Base-by-base conservation (phyloP, 148 eudicot genomes). In the Spergularia bocconei region DNA sequence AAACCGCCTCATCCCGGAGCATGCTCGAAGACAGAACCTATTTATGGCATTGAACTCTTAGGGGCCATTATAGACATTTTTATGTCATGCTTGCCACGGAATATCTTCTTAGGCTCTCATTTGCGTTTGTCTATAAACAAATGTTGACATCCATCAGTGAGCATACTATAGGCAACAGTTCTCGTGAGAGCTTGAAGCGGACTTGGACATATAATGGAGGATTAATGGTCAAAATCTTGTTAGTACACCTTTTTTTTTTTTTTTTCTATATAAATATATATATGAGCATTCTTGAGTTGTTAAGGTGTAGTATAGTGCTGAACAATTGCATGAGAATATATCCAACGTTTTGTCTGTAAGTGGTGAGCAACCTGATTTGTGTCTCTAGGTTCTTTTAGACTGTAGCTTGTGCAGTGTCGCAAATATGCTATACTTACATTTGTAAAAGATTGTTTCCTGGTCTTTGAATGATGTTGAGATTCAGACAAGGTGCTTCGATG, bases 11-110 rank as follows among this genome's bases (percentile, higher is more conserved):
- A 83, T 95, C 73, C 97, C 99, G 10, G 97, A 95, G 75, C 97
- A 95, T 91, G 97, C 99, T 73, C 91, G 97, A 50, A 88, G 87
- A 81, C 97, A 92, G 82, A 95, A 92, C 79, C 84, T 86, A 77
- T 95, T 95, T 83, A 95, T 92, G 99, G 99, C 99, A 65, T 77
- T 95, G 85, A 85, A 90, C 81, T 63, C 90, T 39, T 89, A 85
- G 81, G 33, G 53, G 79, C 36, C 36, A 48, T 51, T 13, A 3
- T 59, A 13, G 56, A 23, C 66, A 33, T 81, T 57, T 53, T 66
- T 61, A 21, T 33, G 50, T 74, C 54, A 19, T 36, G 54, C 79
- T 65, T 39, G 51, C 73, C 44, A 48, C 25, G 21, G 58, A 17
- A 25, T 25, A 75, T 75, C 59, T 41, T 14, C 63, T 58, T 36